A percentile compares a stretch with the other conserved stretches of the same genome.
Evolutionary conservation across 345 rosid genomes (phyloP).

Genomic region (Litchi chinensis): DNA sequence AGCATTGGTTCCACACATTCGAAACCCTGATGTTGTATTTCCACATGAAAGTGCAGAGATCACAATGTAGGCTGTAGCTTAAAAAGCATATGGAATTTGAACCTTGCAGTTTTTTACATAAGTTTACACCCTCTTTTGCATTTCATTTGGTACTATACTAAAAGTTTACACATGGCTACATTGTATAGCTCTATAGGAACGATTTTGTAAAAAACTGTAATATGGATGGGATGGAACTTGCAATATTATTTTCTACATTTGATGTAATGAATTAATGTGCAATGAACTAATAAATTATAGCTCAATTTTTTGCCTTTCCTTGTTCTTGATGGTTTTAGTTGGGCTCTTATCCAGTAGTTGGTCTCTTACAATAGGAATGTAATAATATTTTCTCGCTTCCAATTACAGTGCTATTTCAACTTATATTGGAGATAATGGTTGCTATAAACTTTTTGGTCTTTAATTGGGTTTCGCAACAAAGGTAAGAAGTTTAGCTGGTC

Average conservation of each 20-base stretch:
- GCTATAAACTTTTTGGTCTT: no score
- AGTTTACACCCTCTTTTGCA: background rate
- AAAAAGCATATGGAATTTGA: background rate
- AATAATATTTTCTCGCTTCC: background rate
- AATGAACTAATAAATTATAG: constrained; percentile 6
- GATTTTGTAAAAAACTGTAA: background rate
- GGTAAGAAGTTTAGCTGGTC: background rate
- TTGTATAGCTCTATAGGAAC: constrained; percentile 16
- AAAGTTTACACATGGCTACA: background rate
- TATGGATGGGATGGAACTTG: background rate
- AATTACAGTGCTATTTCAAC: no score
- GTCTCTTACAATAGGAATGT: background rate
- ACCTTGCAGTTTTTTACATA: background rate
- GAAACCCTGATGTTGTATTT: constrained; percentile 60
- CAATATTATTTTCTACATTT: background rate
- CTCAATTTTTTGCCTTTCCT: background rate
- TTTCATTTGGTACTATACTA: background rate
- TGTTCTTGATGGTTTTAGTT: background rate
- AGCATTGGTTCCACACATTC: constrained; percentile 34
- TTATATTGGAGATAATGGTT: no score
- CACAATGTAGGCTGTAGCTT: constrained; percentile 12
- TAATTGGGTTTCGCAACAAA: background rate
- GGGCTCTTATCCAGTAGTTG: background rate
- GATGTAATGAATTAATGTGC: constrained; percentile 14
- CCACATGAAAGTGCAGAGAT: constrained; percentile 28